Percentiles rank a stretch among this genome's conserved stretches.
These are phyloP conservation scores for Thinopyrum elongatum DNA, from an alignment of 176 grass and related monocot species.

Conservation along the genomic window DNA sequence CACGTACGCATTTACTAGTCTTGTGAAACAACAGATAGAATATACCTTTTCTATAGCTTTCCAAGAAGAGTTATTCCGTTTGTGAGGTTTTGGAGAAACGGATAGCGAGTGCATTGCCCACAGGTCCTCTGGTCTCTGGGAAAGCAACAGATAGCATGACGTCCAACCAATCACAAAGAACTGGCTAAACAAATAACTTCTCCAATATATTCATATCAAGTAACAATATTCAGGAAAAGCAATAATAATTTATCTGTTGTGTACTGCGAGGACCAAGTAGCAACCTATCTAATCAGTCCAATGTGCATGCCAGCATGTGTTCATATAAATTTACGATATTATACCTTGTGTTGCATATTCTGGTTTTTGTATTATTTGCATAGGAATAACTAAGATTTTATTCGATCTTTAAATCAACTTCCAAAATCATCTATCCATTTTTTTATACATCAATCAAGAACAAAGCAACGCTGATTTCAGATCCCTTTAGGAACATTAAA, in stretches of 20 bases:
- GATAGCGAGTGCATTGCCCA: constrained; percentile 75
- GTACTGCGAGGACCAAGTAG: neutral
- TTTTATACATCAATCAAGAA: neutral
- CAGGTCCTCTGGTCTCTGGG: constrained; percentile 88
- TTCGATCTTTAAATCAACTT: neutral
- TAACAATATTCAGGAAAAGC: neutral
- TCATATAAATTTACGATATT: neutral
- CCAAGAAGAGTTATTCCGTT: constrained; percentile 86
- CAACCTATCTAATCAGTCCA: constrained; percentile 5
- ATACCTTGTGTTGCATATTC: neutral
- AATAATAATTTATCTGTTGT: neutral
- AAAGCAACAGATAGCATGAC: constrained; percentile 28
- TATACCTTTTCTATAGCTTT: constrained; percentile 82
- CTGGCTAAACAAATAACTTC: neutral
- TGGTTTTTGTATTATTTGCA: neutral
- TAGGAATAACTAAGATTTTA: neutral
- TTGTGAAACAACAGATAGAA: neutral
- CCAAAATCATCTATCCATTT: neutral
- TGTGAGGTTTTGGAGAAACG: constrained; percentile 95
- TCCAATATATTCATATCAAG: neutral
- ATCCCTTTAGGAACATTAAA: constrained; percentile 18
- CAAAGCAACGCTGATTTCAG: neutral
- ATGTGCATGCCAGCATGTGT: neutral
- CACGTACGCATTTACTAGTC: neutral
- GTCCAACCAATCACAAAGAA: constrained; percentile 17